Evolutionary conservation across 148 eudicot species (phyloP), one percentile per base, ranked within the genome.

Genomic region (Limonium bicolor): DNA sequence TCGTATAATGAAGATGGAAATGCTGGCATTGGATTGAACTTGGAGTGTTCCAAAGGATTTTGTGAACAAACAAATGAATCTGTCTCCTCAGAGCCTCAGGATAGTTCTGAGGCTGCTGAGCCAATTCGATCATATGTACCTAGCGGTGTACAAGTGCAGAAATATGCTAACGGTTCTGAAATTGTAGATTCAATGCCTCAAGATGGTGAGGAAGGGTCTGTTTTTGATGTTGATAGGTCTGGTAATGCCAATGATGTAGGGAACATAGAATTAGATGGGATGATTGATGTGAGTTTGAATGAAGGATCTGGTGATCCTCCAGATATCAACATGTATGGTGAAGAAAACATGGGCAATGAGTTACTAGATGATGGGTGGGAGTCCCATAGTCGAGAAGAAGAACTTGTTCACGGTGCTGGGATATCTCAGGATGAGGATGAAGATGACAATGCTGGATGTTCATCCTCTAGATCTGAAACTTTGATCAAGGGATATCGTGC

Each of bases 401-500:
- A 64, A 29, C 57, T 29, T 19, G 46, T 51, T 57, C 35, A 56
- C 53, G 36, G 28, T 56, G 46, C 48, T 7, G 56, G 42, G 46
- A 50, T 51, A 24, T 36, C 33, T 51, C 40, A 20, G 54, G 52
- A 17, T 48, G 46, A 41, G 54, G 72, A 56, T n/a, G 9, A 70
- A 56, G 22, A 61, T 59, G 42, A 44, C n/a, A n/a, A 48, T 52
- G 55, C 46, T 5, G 38, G 53, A 39, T 54, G 56, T 48, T 51
- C 46, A 39, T 22, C 58, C 43, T 36, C 45, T 18, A 56, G 50
- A 39, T 14, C 65, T 45, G 69, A 36, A 48, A 53, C 40, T 52
- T 46, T 40, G 53, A 38, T 46, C 26, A 63, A 50, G 45, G 67
- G 57, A 43, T 51, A 48, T 34, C 70, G 51, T 10, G 47, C 66